A percentile compares a stretch with the other conserved stretches of the same genome.
phyloP scores from a whole-genome alignment of 176 grass and related monocot genomes.

The Musa acuminata region DNA sequence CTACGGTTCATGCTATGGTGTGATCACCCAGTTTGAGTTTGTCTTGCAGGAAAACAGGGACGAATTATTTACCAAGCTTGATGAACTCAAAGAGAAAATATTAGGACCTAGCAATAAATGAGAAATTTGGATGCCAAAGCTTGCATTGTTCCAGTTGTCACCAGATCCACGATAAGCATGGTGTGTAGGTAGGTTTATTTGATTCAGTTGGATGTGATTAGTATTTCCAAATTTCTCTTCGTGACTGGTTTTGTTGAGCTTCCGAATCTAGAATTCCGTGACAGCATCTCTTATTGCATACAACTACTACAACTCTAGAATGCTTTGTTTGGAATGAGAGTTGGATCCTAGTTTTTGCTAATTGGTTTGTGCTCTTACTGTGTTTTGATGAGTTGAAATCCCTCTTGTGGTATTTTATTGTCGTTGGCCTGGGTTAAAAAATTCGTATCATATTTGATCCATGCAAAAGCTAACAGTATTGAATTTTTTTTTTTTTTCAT shows the following conservation, averaged over 20 bases:
- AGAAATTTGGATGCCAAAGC: neutral
- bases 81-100: constrained; percentile 40
- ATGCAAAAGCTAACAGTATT: too few relatives aligned
- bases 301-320: too few relatives aligned
- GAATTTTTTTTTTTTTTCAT: too few relatives aligned
- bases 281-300: too few relatives aligned
- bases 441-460: too few relatives aligned
- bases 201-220: neutral
- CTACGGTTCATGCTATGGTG: neutral
- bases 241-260: neutral
- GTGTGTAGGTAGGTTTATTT: neutral
- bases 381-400: too few relatives aligned
- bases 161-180: neutral
- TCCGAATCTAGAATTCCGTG: neutral
- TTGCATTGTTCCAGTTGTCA: neutral
- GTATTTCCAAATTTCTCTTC: neutral
- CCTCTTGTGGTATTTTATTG: too few relatives aligned
- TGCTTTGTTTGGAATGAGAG: too few relatives aligned
- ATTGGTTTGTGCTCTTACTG: too few relatives aligned
- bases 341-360: too few relatives aligned
- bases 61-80: constrained; percentile 39
- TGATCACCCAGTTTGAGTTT: neutral
- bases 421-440: too few relatives aligned
- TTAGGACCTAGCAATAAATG: constrained; percentile 32
- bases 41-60: constrained; percentile 49